Base-by-base conservation (phyloP, 1,284 basidiomycete genomes). In the Tremellales sp. region DNA sequence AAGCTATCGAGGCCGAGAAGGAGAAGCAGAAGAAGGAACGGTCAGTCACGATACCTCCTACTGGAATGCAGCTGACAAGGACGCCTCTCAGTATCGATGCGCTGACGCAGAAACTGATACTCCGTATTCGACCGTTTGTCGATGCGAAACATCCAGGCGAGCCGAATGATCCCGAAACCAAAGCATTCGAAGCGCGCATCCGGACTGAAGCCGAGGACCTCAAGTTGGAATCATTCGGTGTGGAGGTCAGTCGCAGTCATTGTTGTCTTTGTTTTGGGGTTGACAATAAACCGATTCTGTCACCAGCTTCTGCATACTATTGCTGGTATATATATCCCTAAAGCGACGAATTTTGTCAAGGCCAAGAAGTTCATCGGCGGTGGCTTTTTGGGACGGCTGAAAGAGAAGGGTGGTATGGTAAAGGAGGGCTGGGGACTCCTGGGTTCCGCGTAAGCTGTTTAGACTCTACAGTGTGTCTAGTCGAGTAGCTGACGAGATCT, bases 151-250 rank as follows among this genome's bases (percentile, higher is more conserved):
- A 83, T 45, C 93, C 94, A 1, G 93, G 92, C 7, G 87, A 82
- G 18, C 80, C 81, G 55, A 84, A 86, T 48, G 94, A 97, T 66
- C 75, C 83, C 0, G 94, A 97, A 75, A 89, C 87, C 5, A 71
- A 73, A 48, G 77, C 78, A 18, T 94, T 93, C 65, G 83, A 87
- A 70, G 77, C 78, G 44, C 82, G 79, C 70, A 88, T 97, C 71
- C 79, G 75, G 65, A 77, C 81, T 36, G 95, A 99, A 72, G 91
- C 90, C 1, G 91, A 97, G 56, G 95, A 99, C 75, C 72, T 99
- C 63, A 98, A 97, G 77, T 75, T 97, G 49, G 95, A 99, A 76
- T 94, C 90, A 57, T 99, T 99, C 71, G 95, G 95, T 47, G 84
- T 98, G 34, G 94, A 97, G 81, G 85, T 93, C 56, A 55, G 75